phyloP scores from a whole-genome alignment of 2,329 filamentous ascomycete species.

The Fusarium chuoi region DNA sequence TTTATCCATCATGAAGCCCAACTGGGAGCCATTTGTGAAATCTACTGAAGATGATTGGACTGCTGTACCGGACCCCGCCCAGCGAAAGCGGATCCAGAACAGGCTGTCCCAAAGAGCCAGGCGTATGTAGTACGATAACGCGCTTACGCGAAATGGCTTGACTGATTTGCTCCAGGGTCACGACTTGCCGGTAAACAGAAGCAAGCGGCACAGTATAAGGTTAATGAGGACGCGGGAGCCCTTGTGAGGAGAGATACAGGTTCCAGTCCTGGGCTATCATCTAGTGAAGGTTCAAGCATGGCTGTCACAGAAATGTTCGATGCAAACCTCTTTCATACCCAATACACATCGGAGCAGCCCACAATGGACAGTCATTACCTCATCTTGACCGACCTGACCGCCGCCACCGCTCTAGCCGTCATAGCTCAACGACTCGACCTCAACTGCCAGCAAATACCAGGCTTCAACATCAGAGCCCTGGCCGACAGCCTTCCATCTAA shows the following conservation, averaged over 20 bases:
- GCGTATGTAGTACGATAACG: not conserved
- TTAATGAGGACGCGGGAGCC: accelerated
- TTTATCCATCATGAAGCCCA: not conserved
- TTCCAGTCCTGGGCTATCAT: not conserved
- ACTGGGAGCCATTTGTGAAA: constrained; percentile 14
- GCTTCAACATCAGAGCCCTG: not conserved
- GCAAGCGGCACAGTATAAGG: not conserved
- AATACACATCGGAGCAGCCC: not conserved
- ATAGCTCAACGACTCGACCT: constrained; percentile 8
- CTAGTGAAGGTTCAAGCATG: not conserved
- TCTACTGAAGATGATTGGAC: constrained; percentile 25
- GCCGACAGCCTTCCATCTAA: not conserved
- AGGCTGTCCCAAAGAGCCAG: constrained; percentile 29
- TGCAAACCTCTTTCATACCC: not conserved
- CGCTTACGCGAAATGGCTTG: accelerated
- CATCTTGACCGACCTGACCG: constrained; percentile 4
- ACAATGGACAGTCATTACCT: constrained; percentile 3
- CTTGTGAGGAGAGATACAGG: not conserved
- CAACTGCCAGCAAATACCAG: not conserved
- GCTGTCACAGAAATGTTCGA: not conserved
- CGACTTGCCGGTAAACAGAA: not conserved
- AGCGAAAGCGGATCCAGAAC: constrained; percentile 34
- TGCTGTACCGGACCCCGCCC: constrained; percentile 2
- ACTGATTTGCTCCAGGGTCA: not conserved
- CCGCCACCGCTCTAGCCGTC: not conserved